phyloP scores from a whole-genome alignment of 305 asterid genomes.

The Fraxinus platypoda region DNA sequence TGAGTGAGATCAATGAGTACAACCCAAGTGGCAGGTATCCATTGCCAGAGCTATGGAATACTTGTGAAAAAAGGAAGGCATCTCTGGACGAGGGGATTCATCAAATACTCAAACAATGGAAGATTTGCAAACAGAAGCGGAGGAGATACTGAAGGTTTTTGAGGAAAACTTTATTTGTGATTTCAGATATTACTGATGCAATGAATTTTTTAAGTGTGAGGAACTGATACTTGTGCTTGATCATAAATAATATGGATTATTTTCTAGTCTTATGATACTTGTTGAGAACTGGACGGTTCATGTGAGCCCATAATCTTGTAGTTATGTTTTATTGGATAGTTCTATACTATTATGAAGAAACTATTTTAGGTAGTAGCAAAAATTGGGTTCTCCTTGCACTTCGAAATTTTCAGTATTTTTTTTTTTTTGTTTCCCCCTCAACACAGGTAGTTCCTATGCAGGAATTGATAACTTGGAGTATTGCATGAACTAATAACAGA shows the following conservation, averaged over 20 bases:
- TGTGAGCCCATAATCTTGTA: background rate
- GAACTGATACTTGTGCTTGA: background rate
- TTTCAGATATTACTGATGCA: background rate
- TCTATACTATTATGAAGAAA: background rate
- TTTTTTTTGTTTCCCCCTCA: background rate
- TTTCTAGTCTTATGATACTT: background rate
- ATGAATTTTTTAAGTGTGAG: slow-evolving; percentile 3
- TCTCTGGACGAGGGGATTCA: slow-evolving; percentile 47
- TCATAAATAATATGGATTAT: background rate
- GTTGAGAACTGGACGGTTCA: background rate
- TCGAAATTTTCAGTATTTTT: background rate
- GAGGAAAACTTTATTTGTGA: background rate
- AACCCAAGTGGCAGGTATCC: slow-evolving; percentile 84
- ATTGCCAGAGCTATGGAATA: slow-evolving; percentile 62
- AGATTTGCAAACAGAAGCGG: slow-evolving; percentile 31
- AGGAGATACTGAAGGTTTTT: slow-evolving; percentile 29
- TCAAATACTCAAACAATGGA: slow-evolving; percentile 46
- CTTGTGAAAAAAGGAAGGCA: slow-evolving; percentile 42
- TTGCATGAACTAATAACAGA: background rate
- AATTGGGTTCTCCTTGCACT: background rate
- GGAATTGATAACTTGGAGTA: background rate
- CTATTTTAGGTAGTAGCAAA: background rate
- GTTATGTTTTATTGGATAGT: background rate
- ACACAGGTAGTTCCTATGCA: background rate
- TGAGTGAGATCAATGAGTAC: slow-evolving; percentile 65